Base-by-base conservation (phyloP, 2,329 filamentous ascomycete species). In the Alternaria novae-zelandiae region DNA sequence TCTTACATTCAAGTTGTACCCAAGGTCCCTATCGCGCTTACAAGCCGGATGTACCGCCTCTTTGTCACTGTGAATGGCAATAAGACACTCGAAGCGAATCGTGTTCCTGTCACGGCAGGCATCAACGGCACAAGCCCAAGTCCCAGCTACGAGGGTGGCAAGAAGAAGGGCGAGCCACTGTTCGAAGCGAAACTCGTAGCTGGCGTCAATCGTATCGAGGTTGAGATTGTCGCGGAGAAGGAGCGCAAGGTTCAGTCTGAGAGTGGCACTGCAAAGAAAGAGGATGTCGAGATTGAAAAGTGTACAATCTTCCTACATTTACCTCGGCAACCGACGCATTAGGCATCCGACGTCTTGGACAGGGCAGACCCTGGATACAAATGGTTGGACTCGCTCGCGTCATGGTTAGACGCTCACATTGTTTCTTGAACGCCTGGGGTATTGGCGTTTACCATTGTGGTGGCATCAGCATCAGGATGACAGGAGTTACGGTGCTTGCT, bases 281-380 rank as follows among this genome's bases (percentile, higher is more conserved):
- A 62, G 59, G 79, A 90, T 65, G 86, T 90, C 36, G 93, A 96
- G 76, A 83, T 94, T 66, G 94, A 97, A 82, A 91, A 90, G 71
- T 86, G 94, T 61, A 93, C 89, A 1, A 84, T 96, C 26, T 91
- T 91, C 80, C 86, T 91, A 64, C 91, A 96, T 79, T 80, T 96
- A 70, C 80, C 88, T 78, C 86, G 75, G 54, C 61, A 69, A 41
- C 69, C 68, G 36, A 68, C 53, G 47, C 70, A 70, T 30, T 73
- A 73, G 63, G 26, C 15, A 44, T 55, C 20, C 47, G 56, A 50
- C 11, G 57, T 36, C 3, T 49, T 49, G 13, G 26, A 21, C 3
- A 9, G n/a, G 17, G 45, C n/a, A 30, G 32, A 15, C 26, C n/a
- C 5, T 25, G 30, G 36, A 11, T 25, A 43, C 17, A 17, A 47